phyloP scores from a whole-genome alignment of 202 grass and related monocot genomes.

The Bolboschoenoplectus hybrid region DNA sequence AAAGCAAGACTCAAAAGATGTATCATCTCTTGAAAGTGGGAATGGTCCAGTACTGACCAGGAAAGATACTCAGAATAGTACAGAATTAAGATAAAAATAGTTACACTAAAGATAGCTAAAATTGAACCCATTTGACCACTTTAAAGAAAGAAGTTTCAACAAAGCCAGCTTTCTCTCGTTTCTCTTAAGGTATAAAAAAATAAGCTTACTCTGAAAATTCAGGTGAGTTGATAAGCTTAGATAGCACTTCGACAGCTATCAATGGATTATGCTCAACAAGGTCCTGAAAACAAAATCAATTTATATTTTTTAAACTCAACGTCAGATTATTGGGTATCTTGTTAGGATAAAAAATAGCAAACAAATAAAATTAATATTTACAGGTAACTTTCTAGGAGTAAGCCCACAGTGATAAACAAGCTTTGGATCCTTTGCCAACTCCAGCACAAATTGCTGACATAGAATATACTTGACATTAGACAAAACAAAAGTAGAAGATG shows the following conservation, averaged over 20 bases:
- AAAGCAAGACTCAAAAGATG: not conserved
- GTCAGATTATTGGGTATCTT: constrained; percentile 1
- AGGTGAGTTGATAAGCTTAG: constrained; percentile 80
- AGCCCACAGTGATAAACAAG: constrained; percentile 91
- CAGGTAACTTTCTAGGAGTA: constrained; percentile 81
- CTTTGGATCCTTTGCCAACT: constrained; percentile 80
- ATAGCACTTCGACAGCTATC: constrained; percentile 84
- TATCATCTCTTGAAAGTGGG: not conserved
- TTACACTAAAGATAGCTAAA: not conserved
- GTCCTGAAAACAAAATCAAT: constrained; percentile 56
- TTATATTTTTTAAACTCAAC: constrained; percentile 22
- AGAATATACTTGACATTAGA: constrained; percentile 35
- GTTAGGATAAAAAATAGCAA: not conserved
- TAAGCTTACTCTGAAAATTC: constrained; percentile 72
- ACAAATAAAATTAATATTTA: constrained; percentile 46
- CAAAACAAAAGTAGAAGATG: not conserved
- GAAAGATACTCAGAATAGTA: not conserved
- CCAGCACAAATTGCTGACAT: constrained; percentile 73
- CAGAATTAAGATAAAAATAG: not conserved
- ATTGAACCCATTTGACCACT: not conserved
- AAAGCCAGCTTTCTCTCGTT: not conserved
- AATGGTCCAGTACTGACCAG: not conserved
- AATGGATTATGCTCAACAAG: constrained; percentile 93
- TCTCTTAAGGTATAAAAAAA: constrained; percentile 19
- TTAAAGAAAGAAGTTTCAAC: not conserved